phyloP scores from a whole-genome alignment of 2,329 filamentous ascomycete species.

The Stylonectria norvegica region DNA sequence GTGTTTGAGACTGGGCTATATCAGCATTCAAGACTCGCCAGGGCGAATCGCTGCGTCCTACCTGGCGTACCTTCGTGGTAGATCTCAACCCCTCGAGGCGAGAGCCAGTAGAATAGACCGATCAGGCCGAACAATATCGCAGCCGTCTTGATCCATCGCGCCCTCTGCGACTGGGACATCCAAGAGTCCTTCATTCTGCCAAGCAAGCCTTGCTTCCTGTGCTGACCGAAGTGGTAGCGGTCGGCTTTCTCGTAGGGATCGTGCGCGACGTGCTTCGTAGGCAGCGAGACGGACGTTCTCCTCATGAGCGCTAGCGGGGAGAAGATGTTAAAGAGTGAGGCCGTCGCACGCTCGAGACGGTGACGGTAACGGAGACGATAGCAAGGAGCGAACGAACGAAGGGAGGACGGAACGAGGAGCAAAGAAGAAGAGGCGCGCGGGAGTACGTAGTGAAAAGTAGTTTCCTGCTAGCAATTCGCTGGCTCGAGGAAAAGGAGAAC shows the following conservation, averaged over 20 bases:
- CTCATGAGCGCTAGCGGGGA: constrained; percentile 47
- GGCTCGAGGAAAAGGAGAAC: constrained; percentile 18
- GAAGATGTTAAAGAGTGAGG: constrained; percentile 23
- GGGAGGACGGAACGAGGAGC: constrained; percentile 4
- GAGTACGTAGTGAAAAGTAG: constrained; percentile 4
- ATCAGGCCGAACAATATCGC: constrained; percentile 59
- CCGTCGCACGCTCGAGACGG: constrained; percentile 23
- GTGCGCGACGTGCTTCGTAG: constrained; percentile 55
- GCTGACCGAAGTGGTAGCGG: constrained; percentile 53
- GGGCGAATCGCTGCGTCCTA: not conserved
- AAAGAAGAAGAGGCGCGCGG: constrained; percentile 5
- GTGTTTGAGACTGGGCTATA: not conserved
- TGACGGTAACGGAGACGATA: too few species aligned
- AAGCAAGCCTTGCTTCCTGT: constrained; percentile 46
- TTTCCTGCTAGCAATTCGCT: too few species aligned
- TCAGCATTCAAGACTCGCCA: not conserved
- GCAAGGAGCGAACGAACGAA: constrained; percentile 8
- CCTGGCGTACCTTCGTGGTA: constrained; percentile 42
- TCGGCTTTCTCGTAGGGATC: constrained; percentile 64
- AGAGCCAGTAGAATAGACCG: constrained; percentile 61
- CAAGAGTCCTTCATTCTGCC: constrained; percentile 55
- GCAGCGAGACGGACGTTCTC: constrained; percentile 62
- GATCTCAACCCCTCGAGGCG: constrained; percentile 55
- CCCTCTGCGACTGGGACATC: constrained; percentile 62
- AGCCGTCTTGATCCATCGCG: constrained; percentile 63